Evolutionary conservation across 2,329 filamentous ascomycete species (phyloP).

Genomic region (Fusarium sp.): DNA sequence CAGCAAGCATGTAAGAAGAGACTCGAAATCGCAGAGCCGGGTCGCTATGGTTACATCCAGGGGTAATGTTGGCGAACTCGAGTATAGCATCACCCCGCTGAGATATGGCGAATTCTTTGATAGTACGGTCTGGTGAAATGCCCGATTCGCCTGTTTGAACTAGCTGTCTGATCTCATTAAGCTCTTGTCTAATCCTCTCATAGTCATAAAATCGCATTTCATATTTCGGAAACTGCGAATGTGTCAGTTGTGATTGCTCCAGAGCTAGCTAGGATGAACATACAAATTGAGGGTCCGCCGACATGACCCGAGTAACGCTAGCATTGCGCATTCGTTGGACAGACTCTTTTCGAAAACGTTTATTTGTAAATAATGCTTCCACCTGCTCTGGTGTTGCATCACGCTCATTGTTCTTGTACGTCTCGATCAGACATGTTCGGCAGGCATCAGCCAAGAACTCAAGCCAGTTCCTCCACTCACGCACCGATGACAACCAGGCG

Average conservation of each 20-base stretch:
- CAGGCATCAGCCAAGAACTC: constrained; percentile 58
- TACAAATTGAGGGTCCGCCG: constrained; percentile 59
- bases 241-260: constrained; percentile 16
- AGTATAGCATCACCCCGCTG: constrained; percentile 63
- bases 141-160: constrained; percentile 57
- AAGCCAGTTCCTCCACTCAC: constrained; percentile 60
- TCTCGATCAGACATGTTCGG: constrained; percentile 56
- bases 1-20: constrained; percentile 62
- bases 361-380: constrained; percentile 58
- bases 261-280: constrained; percentile 13
- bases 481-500: constrained; percentile 55
- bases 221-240: constrained; percentile 56
- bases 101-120: constrained; percentile 59
- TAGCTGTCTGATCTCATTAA: constrained; percentile 56
- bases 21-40: constrained; percentile 64
- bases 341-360: constrained; percentile 56
- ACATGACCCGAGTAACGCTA: constrained; percentile 58
- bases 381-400: constrained; percentile 58
- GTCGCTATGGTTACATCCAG: constrained; percentile 49
- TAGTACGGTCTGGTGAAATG: constrained; percentile 54
- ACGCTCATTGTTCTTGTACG: constrained; percentile 60
- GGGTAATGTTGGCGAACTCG: constrained; percentile 61
- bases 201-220: constrained; percentile 63
- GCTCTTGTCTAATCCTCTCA: constrained; percentile 58
- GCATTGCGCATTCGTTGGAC: constrained; percentile 62